Evolutionary conservation across 306 rosid species (phyloP), one percentile per base, ranked within the genome.

Genomic region (Morella rubra): DNA sequence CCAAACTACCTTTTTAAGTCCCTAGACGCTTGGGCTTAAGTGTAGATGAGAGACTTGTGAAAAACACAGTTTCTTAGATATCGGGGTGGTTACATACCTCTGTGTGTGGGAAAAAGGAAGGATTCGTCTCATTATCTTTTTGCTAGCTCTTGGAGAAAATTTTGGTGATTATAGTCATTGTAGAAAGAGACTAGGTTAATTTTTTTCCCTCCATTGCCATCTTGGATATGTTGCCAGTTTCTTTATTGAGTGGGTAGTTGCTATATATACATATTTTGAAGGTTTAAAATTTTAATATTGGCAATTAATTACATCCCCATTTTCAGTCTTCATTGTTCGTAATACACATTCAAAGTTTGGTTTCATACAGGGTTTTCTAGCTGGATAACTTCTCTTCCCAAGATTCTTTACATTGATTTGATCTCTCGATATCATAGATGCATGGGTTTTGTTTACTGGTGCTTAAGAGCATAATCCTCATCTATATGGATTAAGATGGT

Each of bases 351-450:
- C 41, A 40, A 70, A 46, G n/a, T 55, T 53, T 70, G 79, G 37
- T 32, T 80, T 59, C 49, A 15, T 55, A 76, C 83, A 79, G 81
- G 83, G 45, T 65, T 74, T 70, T 59, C 44, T 53, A 18, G 45
- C 73, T 70, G 77, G 58, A 62, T 73, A 66, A 8, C 71, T 72
- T 67, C 42, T n/a, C n/a, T 40, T 77, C 68, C 27, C 49, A 60
- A 54, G 44, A 46, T 60, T 70, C 62, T 46, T 70, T 16, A 22
- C 13, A 42, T 67, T 73, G 77, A 69, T 58, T 65, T 18, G 62
- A 79, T 76, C 44, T 11, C 73, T 59, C 55, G 60, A 58, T 56
- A 54, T 12, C n/a, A 49, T 55, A 27, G 44, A 24, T 32, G 45
- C 52, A n/a, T 72, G 41, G 56, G 40, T 76, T 69, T 45, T 5